Conservation (phyloP, 768 basidiomycete genomes). For the Amanita phalloides region DNA sequence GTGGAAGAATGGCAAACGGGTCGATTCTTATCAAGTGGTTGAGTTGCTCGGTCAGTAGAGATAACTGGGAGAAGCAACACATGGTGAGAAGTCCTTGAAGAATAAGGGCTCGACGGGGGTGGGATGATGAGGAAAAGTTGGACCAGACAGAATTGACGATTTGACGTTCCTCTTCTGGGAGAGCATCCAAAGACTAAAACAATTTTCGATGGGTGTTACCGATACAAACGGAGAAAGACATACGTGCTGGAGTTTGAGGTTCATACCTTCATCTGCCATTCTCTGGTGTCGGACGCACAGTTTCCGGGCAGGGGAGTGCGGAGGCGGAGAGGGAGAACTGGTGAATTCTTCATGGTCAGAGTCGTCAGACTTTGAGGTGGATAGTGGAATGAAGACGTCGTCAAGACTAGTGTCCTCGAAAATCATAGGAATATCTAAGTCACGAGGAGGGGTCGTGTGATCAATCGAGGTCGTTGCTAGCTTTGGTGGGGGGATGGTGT, state of each 20-base stretch:
- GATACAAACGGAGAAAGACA: slow-evolving; percentile 7
- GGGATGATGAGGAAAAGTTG: slow-evolving; percentile 90
- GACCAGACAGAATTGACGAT: slow-evolving; percentile 92
- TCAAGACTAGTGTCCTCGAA: slow-evolving; percentile 13
- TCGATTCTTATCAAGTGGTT: slow-evolving; percentile 91
- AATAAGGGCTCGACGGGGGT: slow-evolving; percentile 85
- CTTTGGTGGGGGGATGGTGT: slow-evolving; percentile 58
- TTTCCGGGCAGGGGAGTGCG: slow-evolving; percentile 47
- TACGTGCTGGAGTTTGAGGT: slow-evolving; percentile 84
- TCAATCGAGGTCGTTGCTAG: slow-evolving; percentile 24
- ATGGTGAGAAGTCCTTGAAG: slow-evolving; percentile 95
- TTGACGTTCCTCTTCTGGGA: slow-evolving; percentile 78
- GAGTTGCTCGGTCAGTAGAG: slow-evolving; percentile 89
- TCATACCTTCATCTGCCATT: slow-evolving; percentile 94
- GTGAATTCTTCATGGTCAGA: slow-evolving; percentile 8
- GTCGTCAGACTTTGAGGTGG: slow-evolving; percentile 18
- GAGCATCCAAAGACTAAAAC: slow-evolving; percentile 77
- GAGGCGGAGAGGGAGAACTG: not conserved
- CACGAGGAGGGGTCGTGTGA: slow-evolving; percentile 5
- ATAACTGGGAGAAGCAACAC: slow-evolving; percentile 98
- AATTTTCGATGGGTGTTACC: slow-evolving; percentile 2
- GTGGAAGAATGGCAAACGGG: slow-evolving; percentile 83
- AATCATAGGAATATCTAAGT: not conserved
- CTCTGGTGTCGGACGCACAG: slow-evolving; percentile 90
- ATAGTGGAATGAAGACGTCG: slow-evolving; percentile 29